Base-by-base conservation (phyloP, 1,284 basidiomycete species). In the Schizopora paradoxa region DNA sequence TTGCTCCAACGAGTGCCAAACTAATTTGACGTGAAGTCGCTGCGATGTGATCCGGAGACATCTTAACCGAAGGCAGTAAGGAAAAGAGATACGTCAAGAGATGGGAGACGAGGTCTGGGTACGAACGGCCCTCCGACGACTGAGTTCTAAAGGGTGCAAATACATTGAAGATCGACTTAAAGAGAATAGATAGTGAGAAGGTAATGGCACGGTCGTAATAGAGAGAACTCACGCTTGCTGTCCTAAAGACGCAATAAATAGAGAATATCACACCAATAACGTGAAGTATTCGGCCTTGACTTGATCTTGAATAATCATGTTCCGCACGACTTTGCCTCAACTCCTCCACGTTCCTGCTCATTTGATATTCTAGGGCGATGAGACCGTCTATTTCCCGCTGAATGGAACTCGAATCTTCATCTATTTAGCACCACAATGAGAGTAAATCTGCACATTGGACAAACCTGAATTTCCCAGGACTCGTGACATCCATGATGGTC, bases 21-120 rank as follows among this genome's bases (percentile, higher is more conserved):
- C 83, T 85, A 41, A 85, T 68, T 53, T 88, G 86, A 4, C 79
- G 72, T 2, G 80, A 74, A 35, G 80, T 61, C 6, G 71, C 70
- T 13, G 66, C 64, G 7, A 76, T 63, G 13, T 73, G 69, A 25
- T 69, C 67, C 18, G 60, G 53, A 11, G 62, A 57, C 7, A 70
- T 54, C 4, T 62, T 51, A 21, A 65, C 58, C 28, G 66, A 66
- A 7, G 72, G 68, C 8, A 79, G 54, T 6, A 74, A 62, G 5
- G 75, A 69, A 6, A 83, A 51, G 27, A 79, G 44, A 43, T 72
- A 70, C 11, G 74, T 76, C 13, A 85, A 63, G 11, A 74, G 51
- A 35, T 77, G 69, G 1, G 81, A 77, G 33, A 84, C 69, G 23
- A 83, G 62, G 62, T 86, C 82, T 0, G 78, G 73, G 46, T 76